These are phyloP conservation scores for Exophiala xenobiotica DNA, from an alignment of 2,329 filamentous ascomycete species.

Conservation along the genomic window DNA sequence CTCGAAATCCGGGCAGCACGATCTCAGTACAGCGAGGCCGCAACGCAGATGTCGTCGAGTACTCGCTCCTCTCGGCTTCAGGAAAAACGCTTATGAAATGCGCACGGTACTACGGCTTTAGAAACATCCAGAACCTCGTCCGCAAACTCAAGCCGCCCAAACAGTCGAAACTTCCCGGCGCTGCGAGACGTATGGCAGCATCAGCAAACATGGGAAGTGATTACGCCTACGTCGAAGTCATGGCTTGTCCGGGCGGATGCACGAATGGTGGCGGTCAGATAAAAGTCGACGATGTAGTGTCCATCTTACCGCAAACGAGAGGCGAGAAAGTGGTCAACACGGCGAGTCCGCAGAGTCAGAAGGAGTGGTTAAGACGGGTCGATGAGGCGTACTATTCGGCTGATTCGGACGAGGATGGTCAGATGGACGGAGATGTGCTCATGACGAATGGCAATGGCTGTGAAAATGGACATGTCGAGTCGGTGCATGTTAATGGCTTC, in stretches of 20 bases:
- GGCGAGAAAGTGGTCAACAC: slow-evolving; percentile 29
- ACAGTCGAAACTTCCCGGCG: slow-evolving; percentile 76
- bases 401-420: slow-evolving; percentile 48
- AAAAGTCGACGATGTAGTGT: slow-evolving; percentile 73
- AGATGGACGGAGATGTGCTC: slow-evolving; percentile 29
- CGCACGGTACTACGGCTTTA: slow-evolving; percentile 93
- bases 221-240: slow-evolving; percentile 94
- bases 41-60: slow-evolving; percentile 90
- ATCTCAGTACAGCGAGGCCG: slow-evolving; percentile 73
- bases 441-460: slow-evolving; percentile 33
- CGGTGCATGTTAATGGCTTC: too few relatives aligned
- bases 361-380: slow-evolving; percentile 76
- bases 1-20: slow-evolving; percentile 67
- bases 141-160: slow-evolving; percentile 82
- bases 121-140: slow-evolving; percentile 97
- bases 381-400: slow-evolving; percentile 89
- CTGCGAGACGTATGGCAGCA: slow-evolving; percentile 50
- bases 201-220: slow-evolving; percentile 51
- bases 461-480: slow-evolving; percentile 33
- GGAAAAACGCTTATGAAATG: slow-evolving; percentile 69
- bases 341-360: slow-evolving; percentile 67
- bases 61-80: slow-evolving; percentile 60
- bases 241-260: slow-evolving; percentile 98
- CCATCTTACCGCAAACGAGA: slow-evolving; percentile 28
- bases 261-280: slow-evolving; percentile 97